Evolutionary conservation across 768 basidiomycete species (phyloP).

Genomic region (Nidularia sp.): DNA sequence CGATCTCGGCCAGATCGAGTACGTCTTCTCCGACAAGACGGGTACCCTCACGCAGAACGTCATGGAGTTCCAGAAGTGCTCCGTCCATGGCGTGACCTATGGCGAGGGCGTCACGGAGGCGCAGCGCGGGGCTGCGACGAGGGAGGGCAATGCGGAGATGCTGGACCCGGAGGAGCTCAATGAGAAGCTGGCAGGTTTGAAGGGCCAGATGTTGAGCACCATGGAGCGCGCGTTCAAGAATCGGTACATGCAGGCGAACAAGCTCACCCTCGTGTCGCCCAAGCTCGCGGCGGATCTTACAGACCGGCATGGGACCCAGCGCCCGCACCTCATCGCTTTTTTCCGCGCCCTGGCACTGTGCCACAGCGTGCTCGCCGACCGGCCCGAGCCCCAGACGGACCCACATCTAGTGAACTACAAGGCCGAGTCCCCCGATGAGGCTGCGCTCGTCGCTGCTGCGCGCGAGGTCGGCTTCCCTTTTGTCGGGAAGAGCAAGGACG

Average conservation of each 20-base stretch:
- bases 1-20: conserved; percentile 98
- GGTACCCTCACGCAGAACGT: conserved; percentile 97
- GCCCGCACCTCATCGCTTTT: conserved; percentile 70
- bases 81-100: conserved; percentile 77
- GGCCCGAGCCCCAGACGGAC: conserved; percentile 52
- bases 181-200: conserved; percentile 58
- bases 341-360: conserved; percentile 95
- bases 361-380: conserved; percentile 86
- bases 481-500: conserved; percentile 66
- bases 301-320: conserved; percentile 56
- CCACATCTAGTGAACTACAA: conserved; percentile 82
- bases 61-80: conserved; percentile 98
- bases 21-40: conserved; percentile 86
- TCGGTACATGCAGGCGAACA: conserved; percentile 74
- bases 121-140: conserved; percentile 84
- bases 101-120: conserved; percentile 97
- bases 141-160: conserved; percentile 67
- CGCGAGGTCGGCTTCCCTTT: conserved; percentile 94
- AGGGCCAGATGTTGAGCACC: conserved; percentile 69
- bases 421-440: conserved; percentile 95
- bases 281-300: conserved; percentile 76
- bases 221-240: conserved; percentile 87
- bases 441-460: conserved; percentile 88
- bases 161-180: conserved; percentile 71
- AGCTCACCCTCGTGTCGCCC: conserved; percentile 85